Evolutionary conservation across 169 alveolate genomes (phyloP).

Genomic region (Plasmodium blacklocki): DNA sequence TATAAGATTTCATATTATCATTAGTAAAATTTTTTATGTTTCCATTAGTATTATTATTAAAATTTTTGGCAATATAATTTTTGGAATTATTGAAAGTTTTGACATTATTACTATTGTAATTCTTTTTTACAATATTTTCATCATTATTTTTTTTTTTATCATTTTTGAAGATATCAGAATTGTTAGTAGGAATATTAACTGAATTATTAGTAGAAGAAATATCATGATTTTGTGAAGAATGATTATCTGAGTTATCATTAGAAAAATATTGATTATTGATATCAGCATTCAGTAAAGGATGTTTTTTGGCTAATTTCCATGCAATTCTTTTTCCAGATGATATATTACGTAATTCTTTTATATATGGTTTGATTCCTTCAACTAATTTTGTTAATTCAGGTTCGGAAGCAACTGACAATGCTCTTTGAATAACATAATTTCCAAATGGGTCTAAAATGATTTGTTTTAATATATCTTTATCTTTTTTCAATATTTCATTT

Average conservation of each 20-base stretch:
- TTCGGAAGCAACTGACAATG: conserved; percentile 84
- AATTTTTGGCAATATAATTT: background rate
- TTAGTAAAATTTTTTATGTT: background rate
- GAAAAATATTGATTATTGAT: conserved; percentile 8
- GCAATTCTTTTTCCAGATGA: conserved; percentile 88
- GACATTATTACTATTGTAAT: background rate
- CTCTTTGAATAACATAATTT: conserved; percentile 88
- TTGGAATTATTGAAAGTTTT: background rate
- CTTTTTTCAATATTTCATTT: conserved; percentile 81
- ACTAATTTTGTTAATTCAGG: conserved; percentile 78
- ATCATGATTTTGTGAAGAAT: background rate
- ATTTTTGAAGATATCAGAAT: background rate
- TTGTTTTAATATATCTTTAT: conserved; percentile 78
- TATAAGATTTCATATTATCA: too few relatives aligned
- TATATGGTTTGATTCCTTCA: conserved; percentile 83
- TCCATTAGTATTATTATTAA: background rate
- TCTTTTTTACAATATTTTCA: background rate
- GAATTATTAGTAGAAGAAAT: background rate
- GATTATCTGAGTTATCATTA: background rate
- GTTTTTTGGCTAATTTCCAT: conserved; percentile 82
- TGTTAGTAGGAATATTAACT: background rate
- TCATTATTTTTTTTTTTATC: conserved; percentile 6
- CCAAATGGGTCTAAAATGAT: conserved; percentile 88
- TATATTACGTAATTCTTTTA: conserved; percentile 81
- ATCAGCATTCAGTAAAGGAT: conserved; percentile 34